Base-by-base conservation (phyloP, 2,329 filamentous ascomycete species). In the Phialocephala subalpina region DNA sequence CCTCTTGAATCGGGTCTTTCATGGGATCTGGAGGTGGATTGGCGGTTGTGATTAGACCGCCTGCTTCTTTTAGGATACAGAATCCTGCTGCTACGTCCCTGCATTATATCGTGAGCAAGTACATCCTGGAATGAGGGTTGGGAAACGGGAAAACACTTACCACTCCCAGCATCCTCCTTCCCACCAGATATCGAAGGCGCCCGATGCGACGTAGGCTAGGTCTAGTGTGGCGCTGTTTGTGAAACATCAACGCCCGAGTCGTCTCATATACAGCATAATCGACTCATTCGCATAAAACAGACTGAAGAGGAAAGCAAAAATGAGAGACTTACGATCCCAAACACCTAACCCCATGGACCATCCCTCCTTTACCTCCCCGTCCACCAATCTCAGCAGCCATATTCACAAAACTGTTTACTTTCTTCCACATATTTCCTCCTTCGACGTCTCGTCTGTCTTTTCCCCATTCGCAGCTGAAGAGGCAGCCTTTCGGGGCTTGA, bases 111-210 rank as follows among this genome's bases (percentile, higher is more conserved):
- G 18, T 27, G 3, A 52, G 38, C 11, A 18, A 25, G 49, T 4
- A 6, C 16, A 27, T 42, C 6, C 20, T 22, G 14, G 22, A 47
- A 53, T n/a, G 29, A 45, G 20, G 6, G 14, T 35, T n/a, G n/a
- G n/a, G n/a, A n/a, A 18, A 40, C 9, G 35, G 45, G 27, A 53
- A 35, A 56, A 63, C 25, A 77, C 83, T 70, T 72, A 89, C 88
- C 91, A 94, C 78, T 93, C 92, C 91, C 91, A 93, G 73, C 90
- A 93, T 0, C 91, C 91, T 2, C 90, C 91, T 75, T 94, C 91
- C 91, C 91, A 94, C 91, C 91, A 93, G 12, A 93, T 92, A 77
- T 94, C 91, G 70, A 93, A 89, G 0, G 87, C 82, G 0, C 91
- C 91, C 84, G 91, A 91, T 14, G 92, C 91, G 11, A 87, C 87